Evolutionary conservation across 768 basidiomycete species (phyloP).

Genomic region (Leccinum subgranulosum): DNA sequence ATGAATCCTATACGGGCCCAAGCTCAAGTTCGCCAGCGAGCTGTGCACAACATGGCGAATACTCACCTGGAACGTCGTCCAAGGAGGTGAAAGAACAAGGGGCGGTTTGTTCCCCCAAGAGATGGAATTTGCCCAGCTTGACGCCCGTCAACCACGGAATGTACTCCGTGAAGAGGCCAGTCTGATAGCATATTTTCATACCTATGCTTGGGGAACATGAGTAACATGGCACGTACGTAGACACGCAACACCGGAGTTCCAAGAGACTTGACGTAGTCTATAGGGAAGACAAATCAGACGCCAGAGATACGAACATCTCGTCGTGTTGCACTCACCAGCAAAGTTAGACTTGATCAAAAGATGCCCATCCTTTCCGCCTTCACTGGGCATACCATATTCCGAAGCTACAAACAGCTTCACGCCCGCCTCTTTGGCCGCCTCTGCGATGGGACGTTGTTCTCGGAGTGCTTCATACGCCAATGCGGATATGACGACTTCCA

Average conservation of each 20-base stretch:
- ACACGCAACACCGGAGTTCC: conserved; percentile 31
- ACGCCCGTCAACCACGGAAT: conserved; percentile 30
- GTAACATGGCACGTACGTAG: conserved; percentile 23
- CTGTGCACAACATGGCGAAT: background rate
- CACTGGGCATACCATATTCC: conserved; percentile 36
- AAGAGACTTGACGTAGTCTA: conserved; percentile 30
- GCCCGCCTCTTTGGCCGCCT: conserved; percentile 35
- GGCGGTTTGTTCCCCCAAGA: conserved; percentile 31
- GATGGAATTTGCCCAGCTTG: conserved; percentile 29
- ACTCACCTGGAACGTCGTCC: conserved; percentile 34
- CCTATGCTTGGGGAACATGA: background rate
- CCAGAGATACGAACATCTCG: too few relatives aligned
- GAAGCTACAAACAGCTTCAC: conserved; percentile 39
- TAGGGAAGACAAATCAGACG: background rate
- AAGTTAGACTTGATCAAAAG: conserved; percentile 26
- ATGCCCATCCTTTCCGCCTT: conserved; percentile 28
- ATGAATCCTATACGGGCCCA: conserved; percentile 29
- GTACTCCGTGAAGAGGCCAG: conserved; percentile 32
- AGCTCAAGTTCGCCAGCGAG: conserved; percentile 1
- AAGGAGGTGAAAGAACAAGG: conserved; percentile 31
- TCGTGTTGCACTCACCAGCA: conserved; percentile 19
- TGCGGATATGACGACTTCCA: conserved; percentile 35
- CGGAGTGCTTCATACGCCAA: conserved; percentile 26
- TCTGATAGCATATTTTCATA: conserved; percentile 17
- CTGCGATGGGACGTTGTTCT: conserved; percentile 29